Percentiles rank a stretch among this genome's conserved stretches.
These are phyloP conservation scores for Fusarium sp. DNA, from an alignment of 2,329 filamentous ascomycete species.

Conservation along the genomic window DNA sequence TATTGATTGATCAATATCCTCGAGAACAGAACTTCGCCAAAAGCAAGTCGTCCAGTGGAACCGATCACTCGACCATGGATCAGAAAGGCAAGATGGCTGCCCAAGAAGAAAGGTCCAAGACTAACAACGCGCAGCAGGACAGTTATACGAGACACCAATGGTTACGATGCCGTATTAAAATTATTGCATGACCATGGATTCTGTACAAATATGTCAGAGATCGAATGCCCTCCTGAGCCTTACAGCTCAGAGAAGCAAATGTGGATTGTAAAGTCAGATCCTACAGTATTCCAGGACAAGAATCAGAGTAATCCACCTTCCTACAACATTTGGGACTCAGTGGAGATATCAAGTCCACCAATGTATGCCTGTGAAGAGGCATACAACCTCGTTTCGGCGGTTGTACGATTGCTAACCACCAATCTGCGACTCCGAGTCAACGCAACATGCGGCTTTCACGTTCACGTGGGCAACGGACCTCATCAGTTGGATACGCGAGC, in stretches of 20 bases:
- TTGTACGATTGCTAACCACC: constrained; percentile 51
- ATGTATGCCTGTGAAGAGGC: constrained; percentile 48
- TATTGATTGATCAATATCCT: not conserved
- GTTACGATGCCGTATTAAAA: not conserved
- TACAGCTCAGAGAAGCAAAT: not conserved
- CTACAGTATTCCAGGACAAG: constrained; percentile 5
- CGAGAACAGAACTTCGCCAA: not conserved
- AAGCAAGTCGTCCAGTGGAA: not conserved
- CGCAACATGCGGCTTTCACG: constrained; percentile 51
- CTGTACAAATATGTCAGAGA: not conserved
- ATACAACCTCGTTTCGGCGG: constrained; percentile 48
- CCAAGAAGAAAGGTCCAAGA: not conserved
- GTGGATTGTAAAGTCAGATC: constrained; percentile 27
- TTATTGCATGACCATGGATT: constrained; percentile 12
- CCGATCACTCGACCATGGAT: not conserved
- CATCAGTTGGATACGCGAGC: constrained; percentile 48
- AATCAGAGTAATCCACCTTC: not conserved
- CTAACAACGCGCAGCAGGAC: constrained; percentile 8
- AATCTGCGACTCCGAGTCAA: constrained; percentile 52
- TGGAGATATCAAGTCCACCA: constrained; percentile 54
- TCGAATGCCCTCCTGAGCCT: too few species aligned
- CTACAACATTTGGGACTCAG: constrained; percentile 35
- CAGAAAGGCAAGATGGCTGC: not conserved
- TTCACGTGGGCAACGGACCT: constrained; percentile 54
- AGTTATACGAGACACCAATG: not conserved